These are phyloP conservation scores for Hypoxylon perforatum DNA, from an alignment of 495 filamentous ascomycete species.

Conservation along the genomic window DNA sequence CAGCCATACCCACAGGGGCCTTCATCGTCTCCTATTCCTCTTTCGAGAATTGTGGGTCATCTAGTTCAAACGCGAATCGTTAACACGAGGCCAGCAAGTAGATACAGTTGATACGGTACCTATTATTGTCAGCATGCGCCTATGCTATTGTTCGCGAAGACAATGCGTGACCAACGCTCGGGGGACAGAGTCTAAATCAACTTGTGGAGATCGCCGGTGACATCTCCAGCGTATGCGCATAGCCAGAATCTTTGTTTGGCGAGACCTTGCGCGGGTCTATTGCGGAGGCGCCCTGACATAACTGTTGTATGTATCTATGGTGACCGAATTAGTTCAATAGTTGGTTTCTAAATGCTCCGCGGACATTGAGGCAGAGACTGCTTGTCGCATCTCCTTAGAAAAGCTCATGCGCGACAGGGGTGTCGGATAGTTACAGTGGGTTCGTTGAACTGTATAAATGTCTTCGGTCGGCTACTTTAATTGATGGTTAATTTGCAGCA, in stretches of 20 bases:
- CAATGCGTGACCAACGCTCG: conserved; percentile 22
- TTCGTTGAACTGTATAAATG: conserved; percentile 15
- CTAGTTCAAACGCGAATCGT: conserved; percentile 1
- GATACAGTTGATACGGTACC: background rate
- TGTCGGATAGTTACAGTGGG: conserved; percentile 22
- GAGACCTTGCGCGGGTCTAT: conserved; percentile 34
- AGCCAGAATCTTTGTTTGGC: conserved; percentile 32
- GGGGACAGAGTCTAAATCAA: conserved; percentile 23
- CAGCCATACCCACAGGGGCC: conserved; percentile 34
- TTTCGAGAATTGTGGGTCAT: conserved; percentile 50
- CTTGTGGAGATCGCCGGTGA: conserved; percentile 34
- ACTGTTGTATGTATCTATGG: conserved; percentile 37
- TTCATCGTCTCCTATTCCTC: conserved; percentile 50
- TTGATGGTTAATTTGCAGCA: no score
- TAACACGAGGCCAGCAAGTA: background rate
- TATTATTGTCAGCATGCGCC: conserved; percentile 32
- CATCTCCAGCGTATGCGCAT: conserved; percentile 36
- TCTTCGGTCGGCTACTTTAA: no score
- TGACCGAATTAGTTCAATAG: conserved; percentile 23
- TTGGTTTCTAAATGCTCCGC: conserved; percentile 20
- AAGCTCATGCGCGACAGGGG: conserved; percentile 23
- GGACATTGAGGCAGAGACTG: conserved; percentile 25
- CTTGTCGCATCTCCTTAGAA: conserved; percentile 22
- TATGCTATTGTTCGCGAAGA: conserved; percentile 34
- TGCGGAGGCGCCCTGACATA: conserved; percentile 27